Percentiles rank a stretch among this genome's conserved stretches.
Evolutionary conservation across 805 yeast species (phyloP).

Genomic region (Candida xiaguanensis): DNA sequence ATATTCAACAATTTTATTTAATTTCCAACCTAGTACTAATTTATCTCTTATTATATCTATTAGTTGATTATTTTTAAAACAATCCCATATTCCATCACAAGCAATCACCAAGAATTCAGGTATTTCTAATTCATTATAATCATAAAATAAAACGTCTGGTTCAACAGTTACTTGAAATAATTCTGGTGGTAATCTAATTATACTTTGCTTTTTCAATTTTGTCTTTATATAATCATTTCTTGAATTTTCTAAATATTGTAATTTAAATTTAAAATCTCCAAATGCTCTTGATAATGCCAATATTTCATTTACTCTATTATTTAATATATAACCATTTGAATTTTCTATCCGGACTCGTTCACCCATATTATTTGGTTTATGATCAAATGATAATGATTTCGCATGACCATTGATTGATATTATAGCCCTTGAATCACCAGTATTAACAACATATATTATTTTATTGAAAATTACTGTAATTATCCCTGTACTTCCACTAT

Average conservation of each 20-base stretch:
- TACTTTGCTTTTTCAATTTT: slow-evolving; percentile 18
- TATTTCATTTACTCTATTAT: slow-evolving; percentile 40
- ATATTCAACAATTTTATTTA: slow-evolving; percentile 56
- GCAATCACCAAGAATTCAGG: slow-evolving; percentile 41
- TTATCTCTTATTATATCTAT: slow-evolving; percentile 54
- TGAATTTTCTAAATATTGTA: slow-evolving; percentile 29
- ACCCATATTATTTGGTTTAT: slow-evolving; percentile 41
- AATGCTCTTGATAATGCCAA: slow-evolving; percentile 43
- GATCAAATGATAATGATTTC: slow-evolving; percentile 48
- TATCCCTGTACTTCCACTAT: slow-evolving; percentile 44
- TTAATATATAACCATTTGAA: slow-evolving; percentile 34
- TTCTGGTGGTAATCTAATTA: slow-evolving; percentile 40
- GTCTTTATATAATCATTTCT: slow-evolving; percentile 28
- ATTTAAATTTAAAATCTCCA: slow-evolving; percentile 42
- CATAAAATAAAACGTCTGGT: slow-evolving; percentile 40
- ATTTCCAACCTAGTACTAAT: slow-evolving; percentile 51
- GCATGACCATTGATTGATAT: slow-evolving; percentile 57
- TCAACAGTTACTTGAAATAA: slow-evolving; percentile 41
- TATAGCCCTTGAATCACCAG: slow-evolving; percentile 75
- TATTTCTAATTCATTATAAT: slow-evolving; percentile 15
- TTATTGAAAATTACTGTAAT: slow-evolving; percentile 28
- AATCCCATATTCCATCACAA: slow-evolving; percentile 48
- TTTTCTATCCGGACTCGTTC: slow-evolving; percentile 42
- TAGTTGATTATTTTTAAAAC: slow-evolving; percentile 52
- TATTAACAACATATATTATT: slow-evolving; percentile 56